Evolutionary conservation across 1,139 yeast species (phyloP), one percentile per base, ranked within the genome.

Genomic region (Kurtzmaniella quercitrusa): DNA sequence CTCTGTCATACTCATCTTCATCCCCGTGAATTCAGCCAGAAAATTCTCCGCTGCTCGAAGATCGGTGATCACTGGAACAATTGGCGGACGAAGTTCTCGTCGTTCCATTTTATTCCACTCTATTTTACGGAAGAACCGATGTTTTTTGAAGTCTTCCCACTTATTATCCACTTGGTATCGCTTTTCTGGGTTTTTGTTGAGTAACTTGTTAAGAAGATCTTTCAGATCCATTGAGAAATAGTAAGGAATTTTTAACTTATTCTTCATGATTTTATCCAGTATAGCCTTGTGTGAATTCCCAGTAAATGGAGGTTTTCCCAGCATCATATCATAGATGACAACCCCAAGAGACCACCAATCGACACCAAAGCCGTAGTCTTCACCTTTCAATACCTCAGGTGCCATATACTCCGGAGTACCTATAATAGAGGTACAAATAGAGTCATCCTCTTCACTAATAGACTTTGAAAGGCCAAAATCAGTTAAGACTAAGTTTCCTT

Each of bases 261-360:
- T 79, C 50, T 82, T 83, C 43, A 84, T 68, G 40, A 91, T 87
- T 61, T 86, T 88, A 51, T 86, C 88, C 54, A 84, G 75, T 38
- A 89, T 88, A 35, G 76, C 77, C 58, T 85, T 84, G 57, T 86
- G 88, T 51, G 84, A 86, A 49, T 78, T 84, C 2, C 97, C 98
- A 0, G 95, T 86, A 59, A 88, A 89, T 2, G 98, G 98, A 0
- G 98, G 96, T 41, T 82, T 76, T 1, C 98, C 97, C 42, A 89
- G 88, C 54, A 91, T 76, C 48, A 96, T 87, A 63, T 91, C 98
- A 59, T 86, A 91, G 20, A 91, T 70, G 17, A 65, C 69, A 42
- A 68, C 62, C 2, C 70, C 70, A 40, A 65, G 50, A 37, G 68
- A 65, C 70, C 70, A 65, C 70, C 70, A 65, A 48, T 65, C 70